Evolutionary conservation across 371 early-diverging fungal genomes (phyloP), one percentile per base, ranked within the genome.

Genomic region (Haplosporangium sp.): DNA sequence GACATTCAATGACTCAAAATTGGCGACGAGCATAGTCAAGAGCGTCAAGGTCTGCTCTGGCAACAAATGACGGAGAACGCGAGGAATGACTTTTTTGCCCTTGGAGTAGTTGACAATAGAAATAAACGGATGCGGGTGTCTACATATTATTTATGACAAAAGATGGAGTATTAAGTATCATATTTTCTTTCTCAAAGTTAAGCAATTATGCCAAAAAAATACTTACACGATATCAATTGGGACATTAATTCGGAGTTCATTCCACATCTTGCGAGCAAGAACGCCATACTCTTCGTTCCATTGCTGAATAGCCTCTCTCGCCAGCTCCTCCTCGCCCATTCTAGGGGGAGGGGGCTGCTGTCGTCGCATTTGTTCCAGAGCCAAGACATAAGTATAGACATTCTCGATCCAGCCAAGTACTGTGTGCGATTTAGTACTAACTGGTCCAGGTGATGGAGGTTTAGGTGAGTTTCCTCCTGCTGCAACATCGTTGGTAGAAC

Each of bases 1-100:
- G 0, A 96, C 96, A 69, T 95, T 93, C 64, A 98, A 86, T 50
- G 88, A 86, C 63, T 94, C 94, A 77, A 97, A 93, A 72, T 96
- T 89, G 59, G 92, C 88, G 19, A 96, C 86, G 20, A 97, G 77
- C 20, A 93, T 90, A 7, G 92, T 93, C 65, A 96, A 84, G 63
- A 96, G 70, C 2, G 88, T 88, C 77, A 96, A 71, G 37, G 87
- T 90, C 84, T 96, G 95, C 59, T 96, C 95, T 3, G 90, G 89
- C 45, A 86, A 84, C 67, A 95, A 83, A 68, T 92, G 93, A 55
- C 94, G 90, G 35, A 94, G 86, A 35, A 94, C 88, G n/a, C 98
- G 93, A 34, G 96, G 93, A 40, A 96, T 85, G 20, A 95, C 84
- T 65, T 92, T 92, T 72, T 94, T 95, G 52, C 97, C 98, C 85